Evolutionary conservation across 306 rosid genomes (phyloP).

Genomic region (Hippophae tibetana): DNA sequence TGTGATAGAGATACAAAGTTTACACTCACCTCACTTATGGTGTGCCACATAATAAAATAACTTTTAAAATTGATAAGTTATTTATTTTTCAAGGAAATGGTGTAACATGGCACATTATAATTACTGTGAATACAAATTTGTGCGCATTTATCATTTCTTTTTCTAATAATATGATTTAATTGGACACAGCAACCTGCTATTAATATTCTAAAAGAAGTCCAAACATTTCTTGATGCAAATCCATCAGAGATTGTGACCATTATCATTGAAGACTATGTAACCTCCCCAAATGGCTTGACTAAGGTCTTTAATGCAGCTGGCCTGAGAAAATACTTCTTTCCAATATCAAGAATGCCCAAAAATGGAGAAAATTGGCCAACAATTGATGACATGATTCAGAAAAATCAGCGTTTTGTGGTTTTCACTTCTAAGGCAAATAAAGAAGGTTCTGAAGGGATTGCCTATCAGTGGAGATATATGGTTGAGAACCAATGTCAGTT

Average conservation of each 20-base stretch:
- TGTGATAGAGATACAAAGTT: too few relatives aligned
- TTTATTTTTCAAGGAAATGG: too few relatives aligned
- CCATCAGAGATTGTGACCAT: conserved; percentile 48
- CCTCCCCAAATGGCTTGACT: conserved; percentile 42
- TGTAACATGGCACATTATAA: too few relatives aligned
- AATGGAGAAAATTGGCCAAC: conserved; percentile 54
- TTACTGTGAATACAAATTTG: too few relatives aligned
- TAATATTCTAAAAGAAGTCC: conserved; percentile 41
- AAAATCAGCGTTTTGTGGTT: conserved; percentile 46
- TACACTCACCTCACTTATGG: too few relatives aligned
- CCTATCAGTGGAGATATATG: conserved; percentile 52
- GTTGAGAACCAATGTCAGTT: conserved; percentile 59
- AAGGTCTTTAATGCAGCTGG: conserved; percentile 53
- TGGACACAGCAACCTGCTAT: conserved; percentile 42
- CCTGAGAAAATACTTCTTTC: conserved; percentile 51
- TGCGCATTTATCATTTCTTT: not conserved
- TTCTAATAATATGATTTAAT: not conserved
- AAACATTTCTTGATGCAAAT: conserved; percentile 38
- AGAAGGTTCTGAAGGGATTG: conserved; percentile 53
- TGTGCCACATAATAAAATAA: too few relatives aligned
- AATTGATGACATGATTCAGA: conserved; percentile 32
- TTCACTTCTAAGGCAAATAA: conserved; percentile 49
- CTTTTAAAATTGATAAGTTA: too few relatives aligned
- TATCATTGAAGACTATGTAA: conserved; percentile 46
- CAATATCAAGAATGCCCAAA: conserved; percentile 48